These are phyloP conservation scores for Diophrys sp. DNA, from an alignment of 73 alveolate species.

Conservation along the genomic window DNA sequence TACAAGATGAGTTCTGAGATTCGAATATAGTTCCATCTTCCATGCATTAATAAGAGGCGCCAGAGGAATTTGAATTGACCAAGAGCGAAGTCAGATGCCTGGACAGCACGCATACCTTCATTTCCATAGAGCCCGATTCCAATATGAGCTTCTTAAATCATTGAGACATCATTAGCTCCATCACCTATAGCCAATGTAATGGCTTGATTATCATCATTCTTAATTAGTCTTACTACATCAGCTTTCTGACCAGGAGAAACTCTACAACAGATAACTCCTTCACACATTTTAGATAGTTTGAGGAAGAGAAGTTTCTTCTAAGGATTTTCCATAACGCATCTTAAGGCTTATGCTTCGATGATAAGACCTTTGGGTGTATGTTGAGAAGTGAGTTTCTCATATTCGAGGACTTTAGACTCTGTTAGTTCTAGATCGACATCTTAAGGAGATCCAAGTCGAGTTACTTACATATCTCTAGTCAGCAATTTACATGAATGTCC, in stretches of 20 bases:
- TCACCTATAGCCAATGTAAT: constrained; percentile 84
- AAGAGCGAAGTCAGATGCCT: constrained; percentile 86
- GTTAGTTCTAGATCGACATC: constrained; percentile 28
- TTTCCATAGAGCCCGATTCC: constrained; percentile 94
- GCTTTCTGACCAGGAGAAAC: constrained; percentile 84
- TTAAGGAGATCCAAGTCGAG: constrained; percentile 16
- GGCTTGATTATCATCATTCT: constrained; percentile 57
- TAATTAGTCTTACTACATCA: constrained; percentile 77
- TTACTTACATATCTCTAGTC: constrained; percentile 56
- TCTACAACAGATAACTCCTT: constrained; percentile 76
- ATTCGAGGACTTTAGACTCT: constrained; percentile 10
- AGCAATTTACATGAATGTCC: constrained; percentile 88
- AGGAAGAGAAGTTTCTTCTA: constrained; percentile 28
- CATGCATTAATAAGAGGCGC: constrained; percentile 86
- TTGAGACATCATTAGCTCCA: constrained; percentile 91
- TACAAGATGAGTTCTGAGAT: constrained; percentile 79
- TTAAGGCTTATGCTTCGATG: constrained; percentile 54
- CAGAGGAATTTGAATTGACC: constrained; percentile 85
- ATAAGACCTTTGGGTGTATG: constrained; percentile 27
- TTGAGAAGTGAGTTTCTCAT: constrained; percentile 18
- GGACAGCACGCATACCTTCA: constrained; percentile 96
- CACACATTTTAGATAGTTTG: constrained; percentile 49
- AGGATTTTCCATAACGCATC: constrained; percentile 53
- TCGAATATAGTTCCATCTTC: constrained; percentile 83
- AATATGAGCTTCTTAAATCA: constrained; percentile 85